Evolutionary conservation across 1,284 basidiomycete genomes (phyloP).

Genomic region (Xanthoconium separans): DNA sequence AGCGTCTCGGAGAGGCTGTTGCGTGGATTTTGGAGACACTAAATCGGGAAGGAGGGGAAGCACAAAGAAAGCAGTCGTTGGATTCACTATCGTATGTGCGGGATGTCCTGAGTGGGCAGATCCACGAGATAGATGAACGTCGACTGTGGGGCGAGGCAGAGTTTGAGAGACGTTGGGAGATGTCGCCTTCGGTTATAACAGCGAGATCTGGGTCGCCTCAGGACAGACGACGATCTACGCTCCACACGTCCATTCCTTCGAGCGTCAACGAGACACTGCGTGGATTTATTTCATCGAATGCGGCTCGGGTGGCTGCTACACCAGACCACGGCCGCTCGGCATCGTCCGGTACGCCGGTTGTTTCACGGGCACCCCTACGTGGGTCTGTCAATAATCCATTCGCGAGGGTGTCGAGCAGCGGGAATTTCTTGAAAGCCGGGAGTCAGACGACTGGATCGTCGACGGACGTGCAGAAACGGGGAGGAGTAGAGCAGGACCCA

Average conservation of each 20-base stretch:
- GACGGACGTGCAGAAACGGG: conserved; percentile 28
- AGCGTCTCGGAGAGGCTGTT: conserved; percentile 63
- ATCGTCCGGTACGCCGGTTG: conserved; percentile 40
- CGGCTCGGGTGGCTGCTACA: conserved; percentile 36
- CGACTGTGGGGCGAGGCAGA: conserved; percentile 59
- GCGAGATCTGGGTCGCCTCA: conserved; percentile 11
- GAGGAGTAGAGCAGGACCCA: conserved; percentile 51
- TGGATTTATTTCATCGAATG: conserved; percentile 21
- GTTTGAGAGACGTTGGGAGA: conserved; percentile 34
- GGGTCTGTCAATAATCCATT: conserved; percentile 31
- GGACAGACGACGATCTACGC: conserved; percentile 17
- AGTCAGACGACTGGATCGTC: conserved; percentile 36
- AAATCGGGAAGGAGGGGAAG: conserved; percentile 41
- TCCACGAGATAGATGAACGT: conserved; percentile 58
- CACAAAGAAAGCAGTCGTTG: conserved; percentile 62
- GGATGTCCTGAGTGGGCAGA: conserved; percentile 61
- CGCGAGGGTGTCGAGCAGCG: conserved; percentile 21
- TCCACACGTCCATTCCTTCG: conserved; percentile 9
- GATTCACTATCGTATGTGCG: conserved; percentile 73
- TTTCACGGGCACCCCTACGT: conserved; percentile 31
- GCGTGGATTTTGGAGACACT: conserved; percentile 70
- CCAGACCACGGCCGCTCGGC: conserved; percentile 56
- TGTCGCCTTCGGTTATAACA: conserved; percentile 2
- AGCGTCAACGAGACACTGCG: conserved; percentile 27
- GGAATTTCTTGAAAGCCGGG: conserved; percentile 6